These are phyloP conservation scores for Ashbya aceris DNA, from an alignment of 1,139 yeast genomes.

Conservation along the genomic window DNA sequence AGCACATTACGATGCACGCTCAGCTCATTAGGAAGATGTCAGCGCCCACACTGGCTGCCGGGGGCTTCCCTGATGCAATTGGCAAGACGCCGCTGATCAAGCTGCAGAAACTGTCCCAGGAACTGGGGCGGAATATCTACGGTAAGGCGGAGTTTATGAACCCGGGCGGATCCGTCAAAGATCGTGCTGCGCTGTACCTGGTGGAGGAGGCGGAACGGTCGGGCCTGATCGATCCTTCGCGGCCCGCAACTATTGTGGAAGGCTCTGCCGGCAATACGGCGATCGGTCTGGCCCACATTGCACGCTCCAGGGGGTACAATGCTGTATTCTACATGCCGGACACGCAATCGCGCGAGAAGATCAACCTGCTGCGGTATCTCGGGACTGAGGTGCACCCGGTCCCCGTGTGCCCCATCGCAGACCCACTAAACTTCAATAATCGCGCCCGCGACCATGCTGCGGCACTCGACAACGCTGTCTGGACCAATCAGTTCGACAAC, in stretches of 20 bases:
- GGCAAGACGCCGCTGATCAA: conserved; percentile 81
- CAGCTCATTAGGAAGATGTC: background rate
- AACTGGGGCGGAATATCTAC: conserved; percentile 65
- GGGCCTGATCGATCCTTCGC: conserved; percentile 45
- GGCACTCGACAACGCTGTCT: conserved; percentile 60
- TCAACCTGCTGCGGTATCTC: conserved; percentile 57
- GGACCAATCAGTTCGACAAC: conserved; percentile 91
- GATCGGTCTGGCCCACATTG: conserved; percentile 81
- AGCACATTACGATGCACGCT: background rate
- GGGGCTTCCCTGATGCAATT: conserved; percentile 65
- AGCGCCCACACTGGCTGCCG: conserved; percentile 46
- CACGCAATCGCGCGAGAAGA: conserved; percentile 72
- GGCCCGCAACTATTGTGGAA: conserved; percentile 44
- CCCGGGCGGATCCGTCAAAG: conserved; percentile 92
- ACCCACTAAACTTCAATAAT: conserved; percentile 77
- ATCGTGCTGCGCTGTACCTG: conserved; percentile 76
- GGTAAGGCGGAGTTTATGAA: conserved; percentile 90
- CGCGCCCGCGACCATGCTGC: conserved; percentile 83
- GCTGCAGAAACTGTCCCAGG: conserved; percentile 51
- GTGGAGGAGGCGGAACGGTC: conserved; percentile 69
- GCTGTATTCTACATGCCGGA: conserved; percentile 86
- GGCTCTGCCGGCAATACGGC: conserved; percentile 83
- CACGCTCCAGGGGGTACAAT: conserved; percentile 73
- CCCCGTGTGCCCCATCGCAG: conserved; percentile 76
- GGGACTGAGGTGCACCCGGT: conserved; percentile 88